These are phyloP conservation scores for Ramaria rubella DNA, from an alignment of 768 basidiomycete genomes.

Conservation along the genomic window DNA sequence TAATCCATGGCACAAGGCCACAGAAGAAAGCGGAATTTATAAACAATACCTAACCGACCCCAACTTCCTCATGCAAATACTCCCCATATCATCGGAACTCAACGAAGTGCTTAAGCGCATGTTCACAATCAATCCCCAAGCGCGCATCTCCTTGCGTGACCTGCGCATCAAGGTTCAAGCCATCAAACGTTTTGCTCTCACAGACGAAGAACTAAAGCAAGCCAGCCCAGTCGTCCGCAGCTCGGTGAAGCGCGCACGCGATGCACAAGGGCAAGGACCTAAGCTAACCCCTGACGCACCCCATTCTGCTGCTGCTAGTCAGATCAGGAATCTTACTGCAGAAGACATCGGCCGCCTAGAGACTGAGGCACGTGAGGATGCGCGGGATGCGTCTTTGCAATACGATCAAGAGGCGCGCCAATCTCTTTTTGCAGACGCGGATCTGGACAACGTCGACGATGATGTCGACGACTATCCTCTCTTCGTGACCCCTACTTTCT, in stretches of 20 bases:
- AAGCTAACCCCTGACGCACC: background rate
- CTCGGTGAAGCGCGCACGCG: background rate
- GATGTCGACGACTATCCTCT: background rate
- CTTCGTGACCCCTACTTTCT: background rate
- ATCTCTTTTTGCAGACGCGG: background rate
- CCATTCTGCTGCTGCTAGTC: background rate
- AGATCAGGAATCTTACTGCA: background rate
- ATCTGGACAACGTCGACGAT: background rate
- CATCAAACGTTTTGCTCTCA: slow-evolving; percentile 57
- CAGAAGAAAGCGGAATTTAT: slow-evolving; percentile 25
- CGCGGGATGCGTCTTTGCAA: background rate
- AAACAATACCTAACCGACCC: slow-evolving; percentile 41
- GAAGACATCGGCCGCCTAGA: background rate
- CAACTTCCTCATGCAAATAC: slow-evolving; percentile 55
- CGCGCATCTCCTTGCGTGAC: slow-evolving; percentile 56
- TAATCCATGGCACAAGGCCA: slow-evolving; percentile 73
- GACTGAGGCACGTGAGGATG: background rate
- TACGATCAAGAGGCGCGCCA: background rate
- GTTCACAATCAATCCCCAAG: slow-evolving; percentile 56
- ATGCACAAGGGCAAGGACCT: background rate
- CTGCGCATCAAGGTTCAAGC: slow-evolving; percentile 50
- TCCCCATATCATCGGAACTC: slow-evolving; percentile 65
- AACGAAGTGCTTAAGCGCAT: slow-evolving; percentile 64
- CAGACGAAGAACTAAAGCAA: slow-evolving; percentile 37
- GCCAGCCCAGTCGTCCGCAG: slow-evolving; percentile 22